Base-by-base conservation (phyloP, 371 early-diverging fungal genomes). In the Sporodiniella umbellata region DNA sequence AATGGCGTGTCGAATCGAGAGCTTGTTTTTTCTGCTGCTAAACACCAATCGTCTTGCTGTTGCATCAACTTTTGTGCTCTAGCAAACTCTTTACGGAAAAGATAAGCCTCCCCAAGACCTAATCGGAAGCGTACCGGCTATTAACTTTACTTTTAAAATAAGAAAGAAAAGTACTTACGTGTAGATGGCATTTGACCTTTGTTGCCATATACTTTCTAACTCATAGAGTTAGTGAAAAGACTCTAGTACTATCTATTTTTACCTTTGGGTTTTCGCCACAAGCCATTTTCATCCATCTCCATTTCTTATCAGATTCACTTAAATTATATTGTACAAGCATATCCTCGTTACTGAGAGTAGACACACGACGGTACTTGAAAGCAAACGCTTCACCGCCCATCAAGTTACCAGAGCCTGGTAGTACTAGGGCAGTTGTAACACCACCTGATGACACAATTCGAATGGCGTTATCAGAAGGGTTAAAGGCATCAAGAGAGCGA, bases 211-310 rank as follows among this genome's bases (percentile, higher is more conserved):
- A 65, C 53, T 19, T 51, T 18, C 60, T 60, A 47, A 38, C 11
- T 35, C 15, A 18, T 37, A 28, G n/a, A 19, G 25, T 5, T 17
- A 22, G 2, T 48, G 33, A 25, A 22, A 37, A 21, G 23, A 1
- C 17, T 26, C 10, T 31, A n/a, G n/a, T n/a, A n/a, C n/a, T 31
- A 0, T 30, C 6, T 12, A 33, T 57, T 23, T 15, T 45, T 14
- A 69, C 56, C 72, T 88, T 89, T 22, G 86, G 81, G 64, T 88
- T 90, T 69, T 90, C 90, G n/a, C 90, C 90, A 46, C 86, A 88
- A 11, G 90, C 89, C 84, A 87, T 86, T 24, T 90, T 90, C 84
- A 88, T 82, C 68, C 78, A 90, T 42, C 88, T 62, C 84, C 86
- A 83, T 42, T 60, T 53, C 0, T 44, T 51, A 23, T 57, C 28